A percentile compares a stretch with the other conserved stretches of the same genome.
These are phyloP conservation scores for Penicillium paneum DNA, from an alignment of 2,329 filamentous ascomycete genomes.

Conservation along the genomic window DNA sequence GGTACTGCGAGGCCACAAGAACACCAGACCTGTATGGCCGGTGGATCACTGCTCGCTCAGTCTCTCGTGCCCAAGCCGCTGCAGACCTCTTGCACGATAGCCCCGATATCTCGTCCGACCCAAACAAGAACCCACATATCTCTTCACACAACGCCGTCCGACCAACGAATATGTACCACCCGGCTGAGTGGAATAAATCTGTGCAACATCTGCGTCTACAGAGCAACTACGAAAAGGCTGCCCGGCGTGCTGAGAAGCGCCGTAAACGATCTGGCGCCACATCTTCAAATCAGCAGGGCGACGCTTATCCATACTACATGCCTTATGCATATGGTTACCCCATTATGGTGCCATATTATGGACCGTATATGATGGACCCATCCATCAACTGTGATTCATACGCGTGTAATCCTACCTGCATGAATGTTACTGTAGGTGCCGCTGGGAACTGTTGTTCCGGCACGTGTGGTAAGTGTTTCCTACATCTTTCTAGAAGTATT, in stretches of 20 bases:
- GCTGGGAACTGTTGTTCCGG: conserved; percentile 50
- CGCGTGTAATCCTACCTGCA: conserved; percentile 45
- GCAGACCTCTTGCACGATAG: conserved; percentile 47
- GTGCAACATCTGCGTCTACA: conserved; percentile 36
- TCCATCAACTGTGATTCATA: conserved; percentile 43
- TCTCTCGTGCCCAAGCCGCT: conserved; percentile 52
- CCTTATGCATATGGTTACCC: conserved; percentile 48
- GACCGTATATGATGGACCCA: conserved; percentile 48
- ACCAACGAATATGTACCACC: conserved; percentile 9
- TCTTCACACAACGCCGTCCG: conserved; percentile 68
- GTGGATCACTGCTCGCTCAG: conserved; percentile 39
- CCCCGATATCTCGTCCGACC: conserved; percentile 45
- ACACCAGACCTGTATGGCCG: conserved; percentile 52
- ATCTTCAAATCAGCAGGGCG: conserved; percentile 11
- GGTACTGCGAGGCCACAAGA: conserved; percentile 68
- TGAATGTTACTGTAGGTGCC: conserved; percentile 39
- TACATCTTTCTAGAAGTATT: not conserved
- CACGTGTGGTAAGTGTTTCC: conserved; percentile 34
- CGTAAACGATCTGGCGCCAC: conserved; percentile 32
- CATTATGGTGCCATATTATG: conserved; percentile 45
- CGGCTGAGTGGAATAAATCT: conserved; percentile 20
- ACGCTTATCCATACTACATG: conserved; percentile 19
- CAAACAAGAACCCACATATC: conserved; percentile 64
- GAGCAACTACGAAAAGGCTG: conserved; percentile 50
- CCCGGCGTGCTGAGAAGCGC: conserved; percentile 34